These are phyloP conservation scores for Kwoniella sp. DNA, from an alignment of 768 basidiomycete genomes.

Conservation along the genomic window DNA sequence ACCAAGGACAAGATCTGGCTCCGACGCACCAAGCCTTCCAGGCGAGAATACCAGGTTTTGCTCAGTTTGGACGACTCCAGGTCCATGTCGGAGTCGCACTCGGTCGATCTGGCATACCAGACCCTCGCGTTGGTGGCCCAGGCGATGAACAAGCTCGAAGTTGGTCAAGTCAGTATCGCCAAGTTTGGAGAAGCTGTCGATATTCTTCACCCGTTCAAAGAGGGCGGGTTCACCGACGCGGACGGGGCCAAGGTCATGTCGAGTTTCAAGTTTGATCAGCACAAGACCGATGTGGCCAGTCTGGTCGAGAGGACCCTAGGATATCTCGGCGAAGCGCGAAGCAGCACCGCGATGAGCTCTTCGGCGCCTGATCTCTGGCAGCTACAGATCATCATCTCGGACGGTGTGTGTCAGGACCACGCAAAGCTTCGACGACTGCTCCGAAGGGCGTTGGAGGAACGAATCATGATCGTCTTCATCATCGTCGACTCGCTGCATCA, in stretches of 20 bases:
- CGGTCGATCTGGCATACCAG: slow-evolving; percentile 88
- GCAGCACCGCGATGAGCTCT: slow-evolving; percentile 58
- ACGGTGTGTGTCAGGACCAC: slow-evolving; percentile 98
- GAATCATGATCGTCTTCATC: slow-evolving; percentile 93
- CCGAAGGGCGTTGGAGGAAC: slow-evolving; percentile 78
- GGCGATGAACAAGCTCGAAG: slow-evolving; percentile 84
- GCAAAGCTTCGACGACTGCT: slow-evolving; percentile 73
- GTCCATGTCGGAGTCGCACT: slow-evolving; percentile 90
- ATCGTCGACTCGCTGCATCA: slow-evolving; percentile 80
- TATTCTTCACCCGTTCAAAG: slow-evolving; percentile 74
- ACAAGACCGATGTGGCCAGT: slow-evolving; percentile 76
- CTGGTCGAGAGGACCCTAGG: slow-evolving; percentile 74
- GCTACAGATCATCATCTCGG: slow-evolving; percentile 94
- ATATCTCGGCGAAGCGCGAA: slow-evolving; percentile 71
- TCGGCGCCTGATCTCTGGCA: slow-evolving; percentile 88
- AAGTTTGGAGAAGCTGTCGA: slow-evolving; percentile 86
- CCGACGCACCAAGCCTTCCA: slow-evolving; percentile 84
- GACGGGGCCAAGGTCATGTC: slow-evolving; percentile 74
- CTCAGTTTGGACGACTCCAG: slow-evolving; percentile 92
- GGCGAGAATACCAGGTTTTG: slow-evolving; percentile 91
- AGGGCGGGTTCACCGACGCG: slow-evolving; percentile 71
- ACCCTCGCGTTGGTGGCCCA: slow-evolving; percentile 87
- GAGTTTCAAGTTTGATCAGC: slow-evolving; percentile 84
- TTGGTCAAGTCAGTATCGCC: slow-evolving; percentile 88
- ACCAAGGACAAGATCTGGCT: slow-evolving; percentile 99